A percentile compares a stretch with the other conserved stretches of the same genome.
These are phyloP conservation scores for Ganoderma lingzhi DNA, from an alignment of 1,284 basidiomycete genomes.

Conservation along the genomic window DNA sequence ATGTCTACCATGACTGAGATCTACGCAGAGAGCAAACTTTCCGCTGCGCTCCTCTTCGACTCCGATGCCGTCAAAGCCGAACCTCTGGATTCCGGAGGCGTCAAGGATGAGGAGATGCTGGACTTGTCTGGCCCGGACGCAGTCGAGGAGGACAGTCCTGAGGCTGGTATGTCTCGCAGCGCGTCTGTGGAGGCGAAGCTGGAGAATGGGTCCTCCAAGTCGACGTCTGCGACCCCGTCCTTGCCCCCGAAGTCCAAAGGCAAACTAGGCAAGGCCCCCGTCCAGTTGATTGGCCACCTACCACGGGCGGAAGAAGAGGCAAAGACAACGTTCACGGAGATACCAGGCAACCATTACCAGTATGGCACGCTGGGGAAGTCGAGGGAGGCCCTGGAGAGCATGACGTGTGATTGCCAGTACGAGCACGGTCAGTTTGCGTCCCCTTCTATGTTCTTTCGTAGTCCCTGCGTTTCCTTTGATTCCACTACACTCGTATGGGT, in stretches of 20 bases:
- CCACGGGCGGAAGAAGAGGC: slow-evolving; percentile 82
- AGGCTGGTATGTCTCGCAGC: slow-evolving; percentile 38
- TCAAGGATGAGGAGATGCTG: slow-evolving; percentile 30
- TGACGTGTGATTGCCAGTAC: slow-evolving; percentile 92
- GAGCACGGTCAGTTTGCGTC: slow-evolving; percentile 73
- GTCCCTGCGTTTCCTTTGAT: slow-evolving; percentile 5
- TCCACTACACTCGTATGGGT: not conserved
- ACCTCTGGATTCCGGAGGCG: slow-evolving; percentile 14
- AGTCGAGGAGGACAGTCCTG: slow-evolving; percentile 35
- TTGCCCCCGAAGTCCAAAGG: slow-evolving; percentile 38
- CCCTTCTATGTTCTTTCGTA: slow-evolving; percentile 28
- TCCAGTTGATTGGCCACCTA: slow-evolving; percentile 81
- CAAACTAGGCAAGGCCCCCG: slow-evolving; percentile 43
- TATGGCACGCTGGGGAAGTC: slow-evolving; percentile 88
- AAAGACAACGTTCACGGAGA: slow-evolving; percentile 76
- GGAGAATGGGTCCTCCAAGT: slow-evolving; percentile 22
- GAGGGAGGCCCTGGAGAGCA: slow-evolving; percentile 89
- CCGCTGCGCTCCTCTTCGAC: slow-evolving; percentile 30
- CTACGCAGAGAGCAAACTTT: slow-evolving; percentile 14
- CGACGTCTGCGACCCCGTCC: slow-evolving; percentile 39
- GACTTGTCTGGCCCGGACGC: slow-evolving; percentile 20
- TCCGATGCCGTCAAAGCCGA: slow-evolving; percentile 29
- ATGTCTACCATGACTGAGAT: slow-evolving; percentile 33
- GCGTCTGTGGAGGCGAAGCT: slow-evolving; percentile 36
- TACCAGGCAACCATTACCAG: slow-evolving; percentile 88